These are phyloP conservation scores for Cutaneotrichosporon dermatis DNA, from an alignment of 1,284 basidiomycete species.

Conservation along the genomic window DNA sequence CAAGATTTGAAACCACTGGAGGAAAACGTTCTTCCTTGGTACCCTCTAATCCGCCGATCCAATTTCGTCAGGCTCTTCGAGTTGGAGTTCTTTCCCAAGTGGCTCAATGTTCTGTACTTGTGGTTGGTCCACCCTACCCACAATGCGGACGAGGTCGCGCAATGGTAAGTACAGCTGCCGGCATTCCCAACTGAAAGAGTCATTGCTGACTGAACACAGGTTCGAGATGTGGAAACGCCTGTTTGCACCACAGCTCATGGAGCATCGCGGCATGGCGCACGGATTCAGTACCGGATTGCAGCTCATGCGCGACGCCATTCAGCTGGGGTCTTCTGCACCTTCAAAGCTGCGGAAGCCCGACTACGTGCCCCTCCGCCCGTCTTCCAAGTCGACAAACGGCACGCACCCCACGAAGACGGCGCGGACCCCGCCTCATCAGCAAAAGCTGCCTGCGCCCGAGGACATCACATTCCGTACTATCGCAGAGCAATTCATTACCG, in stretches of 20 bases:
- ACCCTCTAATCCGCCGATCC: constrained; percentile 63
- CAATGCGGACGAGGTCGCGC: constrained; percentile 82
- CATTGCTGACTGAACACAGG: neutral
- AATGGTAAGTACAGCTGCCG: constrained; percentile 59
- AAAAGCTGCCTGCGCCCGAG: constrained; percentile 37
- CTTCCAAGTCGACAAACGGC: neutral
- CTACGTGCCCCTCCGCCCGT: constrained; percentile 38
- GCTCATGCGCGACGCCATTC: constrained; percentile 87
- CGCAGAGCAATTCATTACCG: constrained; percentile 78
- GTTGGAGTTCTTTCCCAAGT: constrained; percentile 91
- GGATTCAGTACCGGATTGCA: constrained; percentile 83
- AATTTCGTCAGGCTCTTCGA: constrained; percentile 78
- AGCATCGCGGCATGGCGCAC: constrained; percentile 60
- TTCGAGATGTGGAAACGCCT: constrained; percentile 75
- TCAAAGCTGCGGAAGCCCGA: constrained; percentile 64
- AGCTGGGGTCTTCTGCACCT: constrained; percentile 69
- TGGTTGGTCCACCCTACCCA: constrained; percentile 83
- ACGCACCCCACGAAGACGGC: neutral
- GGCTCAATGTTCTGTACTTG: constrained; percentile 82
- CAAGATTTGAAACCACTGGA: constrained; percentile 78
- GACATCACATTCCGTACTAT: constrained; percentile 82
- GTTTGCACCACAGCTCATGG: constrained; percentile 66
- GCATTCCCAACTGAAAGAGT: neutral
- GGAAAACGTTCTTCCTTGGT: constrained; percentile 74
- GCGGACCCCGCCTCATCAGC: neutral